A percentile compares a stretch with the other conserved stretches of the same genome.
Evolutionary conservation across 2,329 filamentous ascomycete genomes (phyloP).

Genomic region (Westerdykella sp.): DNA sequence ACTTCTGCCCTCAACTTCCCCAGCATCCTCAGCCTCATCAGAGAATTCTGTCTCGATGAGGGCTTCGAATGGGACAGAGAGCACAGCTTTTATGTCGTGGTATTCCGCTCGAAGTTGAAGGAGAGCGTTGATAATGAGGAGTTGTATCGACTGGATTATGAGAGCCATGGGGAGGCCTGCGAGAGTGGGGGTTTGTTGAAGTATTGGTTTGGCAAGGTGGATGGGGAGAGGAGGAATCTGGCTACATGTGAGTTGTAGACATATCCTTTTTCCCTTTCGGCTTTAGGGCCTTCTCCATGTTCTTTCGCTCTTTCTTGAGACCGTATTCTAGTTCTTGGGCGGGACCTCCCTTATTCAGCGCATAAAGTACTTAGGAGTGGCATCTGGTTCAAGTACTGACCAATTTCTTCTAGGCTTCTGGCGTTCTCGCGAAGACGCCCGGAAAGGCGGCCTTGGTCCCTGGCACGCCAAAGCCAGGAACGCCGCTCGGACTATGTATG

Average conservation of each 20-base stretch:
- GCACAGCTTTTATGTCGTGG: constrained; percentile 73
- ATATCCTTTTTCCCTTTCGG: not conserved
- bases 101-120: constrained; percentile 70
- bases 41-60: constrained; percentile 45
- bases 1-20: constrained; percentile 70
- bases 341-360: too few species aligned
- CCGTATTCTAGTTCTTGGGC: too few species aligned
- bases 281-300: too few species aligned
- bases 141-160: constrained; percentile 67
- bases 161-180: constrained; percentile 73
- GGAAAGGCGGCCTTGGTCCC: constrained; percentile 54
- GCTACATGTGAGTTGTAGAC: constrained; percentile 55
- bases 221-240: constrained; percentile 66
- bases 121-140: constrained; percentile 60
- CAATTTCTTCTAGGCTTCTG: constrained; percentile 52
- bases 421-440: constrained; percentile 54
- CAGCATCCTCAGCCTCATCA: constrained; percentile 55
- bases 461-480: constrained; percentile 51
- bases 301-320: too few species aligned
- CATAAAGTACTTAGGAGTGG: too few species aligned
- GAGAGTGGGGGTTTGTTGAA: constrained; percentile 77
- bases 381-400: constrained; percentile 1
- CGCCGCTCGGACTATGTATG: constrained; percentile 45
- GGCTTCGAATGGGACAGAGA: constrained; percentile 37
- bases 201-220: constrained; percentile 81